Percentiles rank a stretch among this genome's conserved stretches.
Conservation (phyloP, 495 filamentous ascomycete genomes). For the Stereocaulon alpinum region DNA sequence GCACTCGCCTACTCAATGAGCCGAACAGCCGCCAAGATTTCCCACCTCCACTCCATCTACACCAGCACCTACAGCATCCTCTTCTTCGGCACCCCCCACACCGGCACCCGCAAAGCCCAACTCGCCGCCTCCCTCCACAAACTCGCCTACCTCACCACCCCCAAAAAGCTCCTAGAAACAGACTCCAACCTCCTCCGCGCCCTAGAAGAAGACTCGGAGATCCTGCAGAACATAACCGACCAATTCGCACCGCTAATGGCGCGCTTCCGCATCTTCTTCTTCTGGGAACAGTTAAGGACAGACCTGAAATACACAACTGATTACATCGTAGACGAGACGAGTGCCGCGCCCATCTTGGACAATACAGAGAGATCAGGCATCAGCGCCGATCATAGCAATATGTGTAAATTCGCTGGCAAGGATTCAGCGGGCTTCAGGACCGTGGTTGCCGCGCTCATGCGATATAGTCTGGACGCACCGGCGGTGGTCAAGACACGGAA, state of each 20-base stretch:
- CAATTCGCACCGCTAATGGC: conserved; percentile 35
- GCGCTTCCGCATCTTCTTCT: conserved; percentile 32
- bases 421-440: conserved; percentile 36
- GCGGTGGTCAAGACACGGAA: conserved; percentile 14
- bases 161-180: conserved; percentile 18
- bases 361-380: conserved; percentile 25
- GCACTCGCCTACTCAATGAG: conserved; percentile 17
- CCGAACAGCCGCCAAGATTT: conserved; percentile 10
- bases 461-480: conserved; percentile 19
- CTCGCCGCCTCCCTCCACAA: conserved; percentile 22
- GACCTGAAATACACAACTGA: conserved; percentile 25
- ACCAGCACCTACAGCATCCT: conserved; percentile 30
- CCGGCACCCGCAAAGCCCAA: conserved; percentile 22
- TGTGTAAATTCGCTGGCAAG: conserved; percentile 22
- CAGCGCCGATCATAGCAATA: conserved; percentile 25
- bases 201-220: conserved; percentile 30
- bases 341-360: conserved; percentile 20
- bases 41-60: conserved; percentile 30
- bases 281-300: conserved; percentile 36
- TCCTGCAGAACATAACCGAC: conserved; percentile 34
- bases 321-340: conserved; percentile 20
- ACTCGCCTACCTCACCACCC: conserved; percentile 16
- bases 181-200: conserved; percentile 25
- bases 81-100: conserved; percentile 35
- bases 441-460: conserved; percentile 18